Evolutionary conservation across 106 monocot genomes (phyloP).

Genomic region (Posidonia australis): DNA sequence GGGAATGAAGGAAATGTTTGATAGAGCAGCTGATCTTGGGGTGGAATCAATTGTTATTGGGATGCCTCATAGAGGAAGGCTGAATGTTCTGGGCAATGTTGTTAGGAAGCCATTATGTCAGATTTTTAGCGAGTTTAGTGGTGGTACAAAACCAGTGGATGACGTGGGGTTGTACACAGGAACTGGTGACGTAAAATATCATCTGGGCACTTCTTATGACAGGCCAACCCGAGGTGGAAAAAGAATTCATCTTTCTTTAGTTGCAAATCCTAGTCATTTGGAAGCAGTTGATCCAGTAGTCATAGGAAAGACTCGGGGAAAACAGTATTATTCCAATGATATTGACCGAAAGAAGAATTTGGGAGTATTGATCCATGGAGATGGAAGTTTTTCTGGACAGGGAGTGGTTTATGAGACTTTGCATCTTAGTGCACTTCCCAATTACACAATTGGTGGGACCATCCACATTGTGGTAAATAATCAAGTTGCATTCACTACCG

Average conservation of each 20-base stretch:
- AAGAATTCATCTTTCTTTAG: constrained; percentile 64
- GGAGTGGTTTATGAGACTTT: constrained; percentile 97
- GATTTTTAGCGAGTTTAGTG: constrained; percentile 85
- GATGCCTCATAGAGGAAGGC: constrained; percentile 84
- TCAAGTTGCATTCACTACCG: constrained; percentile 94
- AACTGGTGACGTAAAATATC: constrained; percentile 96
- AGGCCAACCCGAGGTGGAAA: constrained; percentile 81
- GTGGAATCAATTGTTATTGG: constrained; percentile 90
- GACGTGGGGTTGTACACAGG: constrained; percentile 73
- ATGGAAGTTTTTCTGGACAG: constrained; percentile 95
- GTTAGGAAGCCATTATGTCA: constrained; percentile 76
- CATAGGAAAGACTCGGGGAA: constrained; percentile 76
- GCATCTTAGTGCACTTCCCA: constrained; percentile 80
- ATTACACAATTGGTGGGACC: constrained; percentile 91
- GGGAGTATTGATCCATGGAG: constrained; percentile 81
- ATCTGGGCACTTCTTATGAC: constrained; percentile 90
- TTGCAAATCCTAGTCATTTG: constrained; percentile 97
- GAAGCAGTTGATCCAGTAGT: constrained; percentile 94
- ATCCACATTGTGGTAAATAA: constrained; percentile 93
- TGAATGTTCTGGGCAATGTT: constrained; percentile 91
- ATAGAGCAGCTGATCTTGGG: constrained; percentile 61
- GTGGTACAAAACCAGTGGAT: constrained; percentile 43
- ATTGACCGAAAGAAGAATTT: constrained; percentile 52
- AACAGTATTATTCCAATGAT: constrained; percentile 81
- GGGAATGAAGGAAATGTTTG: constrained; percentile 99